phyloP scores from a whole-genome alignment of 768 basidiomycete genomes.

The Leccinum sublutescens region DNA sequence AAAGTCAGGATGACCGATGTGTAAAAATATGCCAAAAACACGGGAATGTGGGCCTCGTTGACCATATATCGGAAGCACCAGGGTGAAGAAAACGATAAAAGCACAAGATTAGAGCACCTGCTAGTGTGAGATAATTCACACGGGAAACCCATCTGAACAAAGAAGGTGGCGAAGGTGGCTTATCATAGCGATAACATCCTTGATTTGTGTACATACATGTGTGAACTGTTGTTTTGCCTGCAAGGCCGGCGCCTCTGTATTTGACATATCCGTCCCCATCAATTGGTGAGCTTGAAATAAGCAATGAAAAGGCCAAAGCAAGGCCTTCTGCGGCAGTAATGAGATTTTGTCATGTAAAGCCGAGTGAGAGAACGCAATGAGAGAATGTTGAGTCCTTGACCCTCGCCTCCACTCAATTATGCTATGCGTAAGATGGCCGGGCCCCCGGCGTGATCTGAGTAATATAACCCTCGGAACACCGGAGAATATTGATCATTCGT shows the following conservation, averaged over 20 bases:
- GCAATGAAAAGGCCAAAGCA: not conserved
- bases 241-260: not conserved
- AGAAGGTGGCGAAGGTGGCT: not conserved
- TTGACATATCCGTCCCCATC: not conserved
- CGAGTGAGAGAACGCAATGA: not conserved
- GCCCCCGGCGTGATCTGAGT: not conserved
- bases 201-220: not conserved
- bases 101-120: not conserved
- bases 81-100: not conserved
- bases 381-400: not conserved
- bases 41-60: too few species aligned
- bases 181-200: not conserved
- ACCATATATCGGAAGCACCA: too few species aligned
- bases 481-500: not conserved
- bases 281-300: not conserved
- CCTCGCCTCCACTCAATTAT: not conserved
- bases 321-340: not conserved
- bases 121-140: not conserved
- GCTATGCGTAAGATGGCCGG: not conserved
- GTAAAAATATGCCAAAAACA: too few species aligned
- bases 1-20: not conserved
- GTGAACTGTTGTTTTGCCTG: not conserved
- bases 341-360: not conserved
- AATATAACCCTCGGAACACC: not conserved
- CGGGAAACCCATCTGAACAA: not conserved